Percentiles rank a stretch among this genome's conserved stretches.
Conservation (phyloP, 1,284 basidiomycete genomes). For the Coniferiporia weirii region DNA sequence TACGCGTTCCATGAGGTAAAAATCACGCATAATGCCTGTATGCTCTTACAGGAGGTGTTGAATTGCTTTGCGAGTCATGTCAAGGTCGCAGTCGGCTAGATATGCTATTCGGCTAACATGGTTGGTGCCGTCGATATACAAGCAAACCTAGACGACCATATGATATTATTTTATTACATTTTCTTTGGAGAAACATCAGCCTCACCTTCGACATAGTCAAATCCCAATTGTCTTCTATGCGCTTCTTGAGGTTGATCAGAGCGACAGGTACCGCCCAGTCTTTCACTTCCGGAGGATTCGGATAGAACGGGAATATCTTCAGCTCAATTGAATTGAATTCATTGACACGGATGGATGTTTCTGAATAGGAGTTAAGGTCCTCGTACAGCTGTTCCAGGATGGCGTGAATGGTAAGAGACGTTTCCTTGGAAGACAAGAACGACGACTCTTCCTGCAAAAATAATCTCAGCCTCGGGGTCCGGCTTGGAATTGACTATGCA, state of each 20-base stretch:
- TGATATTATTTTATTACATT: conserved; percentile 4
- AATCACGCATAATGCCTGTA: neutral
- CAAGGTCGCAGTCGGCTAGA: conserved; percentile 85
- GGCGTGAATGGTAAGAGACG: conserved; percentile 69
- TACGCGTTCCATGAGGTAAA: conserved; percentile 26
- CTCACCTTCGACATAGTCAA: conserved; percentile 83
- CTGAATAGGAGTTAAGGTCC: conserved; percentile 95
- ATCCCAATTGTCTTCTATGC: conserved; percentile 93
- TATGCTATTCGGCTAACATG: conserved; percentile 90
- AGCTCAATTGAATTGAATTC: conserved; percentile 89
- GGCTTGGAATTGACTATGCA: neutral
- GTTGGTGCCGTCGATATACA: conserved; percentile 85
- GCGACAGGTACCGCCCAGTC: conserved; percentile 97
- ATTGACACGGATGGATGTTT: conserved; percentile 87
- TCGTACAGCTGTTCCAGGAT: conserved; percentile 97
- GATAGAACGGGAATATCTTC: conserved; percentile 95
- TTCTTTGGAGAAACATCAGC: conserved; percentile 2
- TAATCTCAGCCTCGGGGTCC: conserved; percentile 10
- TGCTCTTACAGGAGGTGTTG: conserved; percentile 81
- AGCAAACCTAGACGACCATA: conserved; percentile 50
- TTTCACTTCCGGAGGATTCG: conserved; percentile 84
- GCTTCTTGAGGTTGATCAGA: conserved; percentile 75
- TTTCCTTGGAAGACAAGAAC: conserved; percentile 76
- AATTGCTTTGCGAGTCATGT: conserved; percentile 81
- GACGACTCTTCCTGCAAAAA: conserved; percentile 74